Evolutionary conservation across 2,329 filamentous ascomycete genomes (phyloP), one percentile per base, ranked within the genome.

Genomic region (Didymella keratinophila): DNA sequence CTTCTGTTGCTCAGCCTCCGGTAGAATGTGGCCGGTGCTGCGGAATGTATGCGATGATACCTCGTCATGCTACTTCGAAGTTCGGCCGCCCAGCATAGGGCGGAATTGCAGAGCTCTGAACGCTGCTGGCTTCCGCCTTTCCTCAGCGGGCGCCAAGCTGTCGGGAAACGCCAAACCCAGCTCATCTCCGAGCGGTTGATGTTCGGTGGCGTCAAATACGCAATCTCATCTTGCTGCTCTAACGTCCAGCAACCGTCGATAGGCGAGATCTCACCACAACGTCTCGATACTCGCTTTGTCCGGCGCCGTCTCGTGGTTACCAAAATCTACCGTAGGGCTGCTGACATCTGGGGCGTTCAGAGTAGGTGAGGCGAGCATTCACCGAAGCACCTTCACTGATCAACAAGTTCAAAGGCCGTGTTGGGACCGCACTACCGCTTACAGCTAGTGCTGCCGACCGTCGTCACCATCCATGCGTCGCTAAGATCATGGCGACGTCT

Each of bases 301-400:
- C 30, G 23, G 14, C 14, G 27, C 36, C 21, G 47, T 42, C 42
- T 44, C 41, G 34, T n/a, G 37, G 12, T 23, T 11, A 18, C 39
- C 6, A 32, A 41, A 14, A 12, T 34, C 21, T 36, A 25, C 23
- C 28, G 34, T 30, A 28, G 42, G 39, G 20, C 6, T 47, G 27
- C 3, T 47, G 42, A 39, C 25, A 25, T 25, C 47, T 18, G 41
- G 43, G 42, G 37, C 27, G 32, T 7, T 43, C 32, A 48, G 7
- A 70, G 68, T 41, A 70, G 49, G 63, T 70, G 42, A 65, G 60
- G 64, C 68, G 64, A 71, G 61, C 56, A 46, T 42, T 25, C 48
- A 48, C 51, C 52, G 44, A 50, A n/a, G 42, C 52, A 28, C 28
- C 12, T 52, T 46, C 48, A 50, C 32, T 53, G 51, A 56, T 46